phyloP scores from a whole-genome alignment of 2,329 filamentous ascomycete species.

The Alternaria triticina region DNA sequence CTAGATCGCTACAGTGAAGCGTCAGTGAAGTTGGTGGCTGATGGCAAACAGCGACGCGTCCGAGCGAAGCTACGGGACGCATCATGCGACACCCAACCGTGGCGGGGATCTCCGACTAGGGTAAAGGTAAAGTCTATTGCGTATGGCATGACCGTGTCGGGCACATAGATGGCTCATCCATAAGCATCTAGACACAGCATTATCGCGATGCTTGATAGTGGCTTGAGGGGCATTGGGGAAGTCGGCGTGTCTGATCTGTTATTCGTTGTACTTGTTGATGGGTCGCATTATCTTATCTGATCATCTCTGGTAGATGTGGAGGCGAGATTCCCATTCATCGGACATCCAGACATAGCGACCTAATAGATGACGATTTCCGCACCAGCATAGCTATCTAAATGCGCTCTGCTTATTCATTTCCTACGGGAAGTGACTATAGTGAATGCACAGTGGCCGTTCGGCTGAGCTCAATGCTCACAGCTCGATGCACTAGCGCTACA shows the following conservation, averaged over 20 bases:
- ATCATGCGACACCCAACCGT: slow-evolving; percentile 16
- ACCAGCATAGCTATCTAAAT: not conserved
- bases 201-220: not conserved
- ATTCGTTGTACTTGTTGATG: slow-evolving; percentile 2
- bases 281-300: slow-evolving; percentile 13
- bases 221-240: not conserved
- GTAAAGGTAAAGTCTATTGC: not conserved
- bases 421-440: not conserved
- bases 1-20: not conserved
- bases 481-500: slow-evolving; percentile 7
- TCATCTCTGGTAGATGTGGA: slow-evolving; percentile 1
- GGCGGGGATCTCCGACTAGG: slow-evolving; percentile 4
- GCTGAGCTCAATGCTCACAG: not conserved
- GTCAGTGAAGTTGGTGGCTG: slow-evolving; percentile 12
- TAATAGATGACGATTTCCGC: not conserved
- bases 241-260: not conserved
- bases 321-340: not conserved
- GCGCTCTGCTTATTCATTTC: not conserved
- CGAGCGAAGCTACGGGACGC: slow-evolving; percentile 14
- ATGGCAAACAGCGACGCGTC: slow-evolving; percentile 16
- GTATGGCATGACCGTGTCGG: not conserved
- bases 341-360: not conserved
- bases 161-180: not conserved
- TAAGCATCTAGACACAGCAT: not conserved
- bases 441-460: not conserved